These are phyloP conservation scores for Dioszegia aurantiaca DNA, from an alignment of 768 basidiomycete genomes.

Conservation along the genomic window DNA sequence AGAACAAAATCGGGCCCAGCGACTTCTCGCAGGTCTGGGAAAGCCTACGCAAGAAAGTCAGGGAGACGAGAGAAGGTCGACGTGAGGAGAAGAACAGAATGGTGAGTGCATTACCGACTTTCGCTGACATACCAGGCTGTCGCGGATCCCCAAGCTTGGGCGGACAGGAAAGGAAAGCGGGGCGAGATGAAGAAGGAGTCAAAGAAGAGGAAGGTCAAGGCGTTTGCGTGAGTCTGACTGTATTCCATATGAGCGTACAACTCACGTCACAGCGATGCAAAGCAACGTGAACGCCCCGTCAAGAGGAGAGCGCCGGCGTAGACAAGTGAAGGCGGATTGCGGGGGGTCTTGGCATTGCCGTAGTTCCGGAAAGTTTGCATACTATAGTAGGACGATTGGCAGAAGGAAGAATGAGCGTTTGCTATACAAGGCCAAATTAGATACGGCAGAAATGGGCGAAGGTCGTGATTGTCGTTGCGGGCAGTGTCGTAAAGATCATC, in stretches of 20 bases:
- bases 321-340: too few relatives aligned
- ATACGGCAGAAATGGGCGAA: too few relatives aligned
- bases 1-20: slow-evolving; percentile 80
- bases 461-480: slow-evolving; percentile 8
- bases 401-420: too few relatives aligned
- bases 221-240: slow-evolving; percentile 42
- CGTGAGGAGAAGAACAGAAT: slow-evolving; percentile 61
- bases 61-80: slow-evolving; percentile 68
- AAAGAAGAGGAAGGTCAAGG: slow-evolving; percentile 66
- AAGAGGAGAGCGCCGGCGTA: slow-evolving; percentile 18
- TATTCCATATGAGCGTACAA: too few relatives aligned
- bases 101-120: slow-evolving; percentile 50
- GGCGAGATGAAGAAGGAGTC: slow-evolving; percentile 79
- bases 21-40: slow-evolving; percentile 77
- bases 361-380: too few relatives aligned
- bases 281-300: slow-evolving; percentile 39
- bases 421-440: too few relatives aligned
- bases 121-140: slow-evolving; percentile 56
- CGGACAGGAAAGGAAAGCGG: slow-evolving; percentile 68
- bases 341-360: too few relatives aligned
- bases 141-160: slow-evolving; percentile 71
- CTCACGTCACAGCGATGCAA: slow-evolving; percentile 21
- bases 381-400: too few relatives aligned
- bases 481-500: slow-evolving; percentile 15
- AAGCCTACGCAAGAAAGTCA: slow-evolving; percentile 68